These are phyloP conservation scores for Mollisiaceae sp. DNA, from an alignment of 2,329 filamentous ascomycete genomes.

Conservation along the genomic window DNA sequence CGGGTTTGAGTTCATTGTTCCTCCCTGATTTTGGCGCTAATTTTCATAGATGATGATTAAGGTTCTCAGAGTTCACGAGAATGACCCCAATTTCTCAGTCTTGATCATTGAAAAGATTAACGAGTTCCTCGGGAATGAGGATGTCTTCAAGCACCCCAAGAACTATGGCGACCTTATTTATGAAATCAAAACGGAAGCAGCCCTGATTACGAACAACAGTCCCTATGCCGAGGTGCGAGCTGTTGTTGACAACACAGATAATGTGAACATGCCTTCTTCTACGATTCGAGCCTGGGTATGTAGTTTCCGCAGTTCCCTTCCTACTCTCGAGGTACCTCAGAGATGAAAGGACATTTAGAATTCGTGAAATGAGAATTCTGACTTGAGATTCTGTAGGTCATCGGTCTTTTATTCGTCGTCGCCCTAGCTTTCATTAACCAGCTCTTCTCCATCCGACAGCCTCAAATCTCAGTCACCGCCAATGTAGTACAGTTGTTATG, in stretches of 20 bases:
- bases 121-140: constrained; percentile 50
- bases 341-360: no score
- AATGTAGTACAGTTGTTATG: constrained; percentile 33
- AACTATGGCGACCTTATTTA: constrained; percentile 54
- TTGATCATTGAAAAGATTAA: constrained; percentile 48
- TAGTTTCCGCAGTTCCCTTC: not conserved
- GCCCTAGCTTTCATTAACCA: constrained; percentile 28
- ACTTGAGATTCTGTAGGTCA: constrained; percentile 42
- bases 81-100: constrained; percentile 54
- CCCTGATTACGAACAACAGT: constrained; percentile 59
- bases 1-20: constrained; percentile 30
- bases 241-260: constrained; percentile 66
- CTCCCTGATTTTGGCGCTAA: not conserved
- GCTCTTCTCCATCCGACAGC: constrained; percentile 33
- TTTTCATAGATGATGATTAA: constrained; percentile 43
- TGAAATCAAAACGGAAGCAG: constrained; percentile 61
- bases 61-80: constrained; percentile 49
- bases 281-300: constrained; percentile 64
- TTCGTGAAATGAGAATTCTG: no score
- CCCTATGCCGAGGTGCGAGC: constrained; percentile 48
- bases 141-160: constrained; percentile 51
- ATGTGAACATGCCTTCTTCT: constrained; percentile 64
- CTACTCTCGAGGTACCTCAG: no score
- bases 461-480: constrained; percentile 27
- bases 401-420: constrained; percentile 51